These are phyloP conservation scores for Benincasa hispida DNA, from an alignment of 306 rosid species.

Conservation along the genomic window DNA sequence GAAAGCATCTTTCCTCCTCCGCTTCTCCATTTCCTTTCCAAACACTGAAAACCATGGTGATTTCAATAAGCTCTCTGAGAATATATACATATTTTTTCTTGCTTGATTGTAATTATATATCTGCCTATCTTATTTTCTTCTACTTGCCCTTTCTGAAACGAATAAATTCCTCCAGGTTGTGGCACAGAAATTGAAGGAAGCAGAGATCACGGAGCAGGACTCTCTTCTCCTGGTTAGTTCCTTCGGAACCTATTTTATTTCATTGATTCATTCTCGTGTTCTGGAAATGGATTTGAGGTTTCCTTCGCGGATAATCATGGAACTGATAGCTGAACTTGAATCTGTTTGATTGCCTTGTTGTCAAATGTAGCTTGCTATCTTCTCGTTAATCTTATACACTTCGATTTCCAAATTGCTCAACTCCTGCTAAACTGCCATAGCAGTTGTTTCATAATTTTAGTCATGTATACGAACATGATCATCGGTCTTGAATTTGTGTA, in stretches of 20 bases:
- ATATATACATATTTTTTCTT: neutral
- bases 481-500: neutral
- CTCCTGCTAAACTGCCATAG: neutral
- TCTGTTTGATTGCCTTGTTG: neutral
- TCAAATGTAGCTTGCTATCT: neutral
- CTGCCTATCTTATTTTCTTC: neutral
- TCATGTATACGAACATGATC: neutral
- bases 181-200: conserved; percentile 74
- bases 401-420: neutral
- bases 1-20: neutral
- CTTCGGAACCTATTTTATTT: conserved; percentile 15
- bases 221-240: conserved; percentile 82
- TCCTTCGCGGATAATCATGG: neutral
- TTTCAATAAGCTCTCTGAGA: neutral
- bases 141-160: neutral
- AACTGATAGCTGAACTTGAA: neutral
- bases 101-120: conserved; percentile 8
- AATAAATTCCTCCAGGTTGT: conserved; percentile 43
- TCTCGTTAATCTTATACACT: neutral
- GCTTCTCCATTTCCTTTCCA: neutral
- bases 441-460: neutral
- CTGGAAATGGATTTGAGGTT: conserved; percentile 8
- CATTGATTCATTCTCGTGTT: neutral
- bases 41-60: conserved; percentile 36
- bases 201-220: conserved; percentile 88